A percentile compares a stretch with the other conserved stretches of the same genome.
phyloP scores from a whole-genome alignment of 768 basidiomycete species.

The Phaeolepiota aurea region DNA sequence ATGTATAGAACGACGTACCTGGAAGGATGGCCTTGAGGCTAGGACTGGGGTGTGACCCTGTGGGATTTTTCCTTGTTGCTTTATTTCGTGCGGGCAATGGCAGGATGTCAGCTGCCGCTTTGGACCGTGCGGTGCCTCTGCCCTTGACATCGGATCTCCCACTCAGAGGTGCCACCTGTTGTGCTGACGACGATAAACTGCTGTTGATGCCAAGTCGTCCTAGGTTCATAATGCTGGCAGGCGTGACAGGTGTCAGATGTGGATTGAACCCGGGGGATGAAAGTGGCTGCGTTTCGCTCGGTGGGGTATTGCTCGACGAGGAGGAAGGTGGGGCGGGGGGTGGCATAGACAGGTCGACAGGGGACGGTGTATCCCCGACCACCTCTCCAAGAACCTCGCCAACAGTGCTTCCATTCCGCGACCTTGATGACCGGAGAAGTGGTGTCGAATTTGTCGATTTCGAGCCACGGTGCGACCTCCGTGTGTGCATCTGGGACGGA shows the following conservation, averaged over 20 bases:
- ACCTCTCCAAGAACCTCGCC: no score
- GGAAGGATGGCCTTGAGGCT: slow-evolving; percentile 69
- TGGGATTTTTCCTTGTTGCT: slow-evolving; percentile 6
- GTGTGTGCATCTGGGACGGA: slow-evolving; percentile 7
- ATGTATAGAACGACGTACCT: slow-evolving; percentile 30
- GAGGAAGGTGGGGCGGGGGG: slow-evolving; percentile 54
- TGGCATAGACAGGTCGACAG: slow-evolving; percentile 78
- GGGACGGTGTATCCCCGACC: slow-evolving; percentile 64
- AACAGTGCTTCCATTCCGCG: slow-evolving; percentile 22
- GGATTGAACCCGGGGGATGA: slow-evolving; percentile 26
- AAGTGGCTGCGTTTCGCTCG: slow-evolving; percentile 14
- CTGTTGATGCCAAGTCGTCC: slow-evolving; percentile 50
- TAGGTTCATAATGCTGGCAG: slow-evolving; percentile 89
- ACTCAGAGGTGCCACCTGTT: background rate
- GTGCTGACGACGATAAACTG: slow-evolving; percentile 12
- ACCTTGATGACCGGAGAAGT: slow-evolving; percentile 1
- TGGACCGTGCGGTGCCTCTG: background rate
- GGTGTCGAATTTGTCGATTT: slow-evolving; percentile 3
- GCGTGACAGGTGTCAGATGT: slow-evolving; percentile 52
- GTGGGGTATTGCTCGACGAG: slow-evolving; percentile 53
- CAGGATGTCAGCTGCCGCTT: background rate
- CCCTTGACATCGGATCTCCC: background rate
- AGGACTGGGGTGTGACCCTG: slow-evolving; percentile 31
- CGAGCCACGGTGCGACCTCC: background rate
- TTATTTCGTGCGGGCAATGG: background rate